phyloP scores from a whole-genome alignment of 202 grass and related monocot genomes.

The Eragrostis tef region DNA sequence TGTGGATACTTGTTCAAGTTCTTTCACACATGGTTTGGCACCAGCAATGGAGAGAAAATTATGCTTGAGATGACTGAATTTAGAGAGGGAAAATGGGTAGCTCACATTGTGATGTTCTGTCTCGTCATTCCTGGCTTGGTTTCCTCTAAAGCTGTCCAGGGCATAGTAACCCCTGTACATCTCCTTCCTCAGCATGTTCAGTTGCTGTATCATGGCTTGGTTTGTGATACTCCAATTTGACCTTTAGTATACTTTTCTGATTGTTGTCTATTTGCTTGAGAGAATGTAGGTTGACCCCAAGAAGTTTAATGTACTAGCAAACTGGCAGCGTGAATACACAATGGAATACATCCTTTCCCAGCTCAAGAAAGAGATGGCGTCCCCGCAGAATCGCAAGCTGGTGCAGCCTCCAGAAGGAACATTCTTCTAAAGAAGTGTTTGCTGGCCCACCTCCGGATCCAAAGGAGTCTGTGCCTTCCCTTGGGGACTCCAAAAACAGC shows the following conservation, averaged over 20 bases:
- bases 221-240: background rate
- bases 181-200: background rate
- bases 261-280: slow-evolving; percentile 14
- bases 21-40: background rate
- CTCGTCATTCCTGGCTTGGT: background rate
- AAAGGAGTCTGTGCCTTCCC: background rate
- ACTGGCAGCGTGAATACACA: slow-evolving; percentile 72
- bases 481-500: slow-evolving; percentile 15
- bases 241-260: background rate
- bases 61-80: background rate
- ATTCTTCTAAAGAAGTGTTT: slow-evolving; percentile 53
- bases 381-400: slow-evolving; percentile 67
- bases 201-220: slow-evolving; percentile 2
- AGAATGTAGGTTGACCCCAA: slow-evolving; percentile 69
- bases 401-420: slow-evolving; percentile 78
- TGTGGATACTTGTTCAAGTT: background rate
- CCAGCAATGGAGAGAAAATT: too few relatives aligned
- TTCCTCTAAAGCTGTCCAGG: background rate
- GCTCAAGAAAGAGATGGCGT: slow-evolving; percentile 80
- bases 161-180: background rate
- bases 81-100: background rate
- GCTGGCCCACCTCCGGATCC: slow-evolving; percentile 18
- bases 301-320: slow-evolving; percentile 63
- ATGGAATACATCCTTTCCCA: slow-evolving; percentile 78
- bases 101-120: too few relatives aligned